Evolutionary conservation across 768 basidiomycete genomes (phyloP).

Genomic region (Collybiopsis luxurians): DNA sequence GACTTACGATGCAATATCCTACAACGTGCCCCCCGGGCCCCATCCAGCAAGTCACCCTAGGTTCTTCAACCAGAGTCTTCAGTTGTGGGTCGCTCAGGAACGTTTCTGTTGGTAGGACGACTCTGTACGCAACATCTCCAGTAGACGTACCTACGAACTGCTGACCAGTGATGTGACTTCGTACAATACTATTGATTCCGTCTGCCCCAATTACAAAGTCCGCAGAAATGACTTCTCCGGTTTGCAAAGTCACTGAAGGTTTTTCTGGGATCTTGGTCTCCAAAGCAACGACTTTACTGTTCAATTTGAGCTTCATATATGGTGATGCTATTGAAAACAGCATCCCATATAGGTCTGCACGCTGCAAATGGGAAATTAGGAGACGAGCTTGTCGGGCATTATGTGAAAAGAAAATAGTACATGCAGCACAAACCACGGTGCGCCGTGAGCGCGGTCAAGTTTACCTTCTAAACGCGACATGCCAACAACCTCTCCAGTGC

Average conservation of each 20-base stretch:
- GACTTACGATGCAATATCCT: slow-evolving; percentile 14
- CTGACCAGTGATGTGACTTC: slow-evolving; percentile 41
- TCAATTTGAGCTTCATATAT: slow-evolving; percentile 23
- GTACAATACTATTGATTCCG: slow-evolving; percentile 48
- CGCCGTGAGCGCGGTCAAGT: slow-evolving; percentile 18
- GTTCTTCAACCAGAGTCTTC: slow-evolving; percentile 12
- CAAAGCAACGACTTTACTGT: slow-evolving; percentile 23
- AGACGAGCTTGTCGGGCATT: too few relatives aligned
- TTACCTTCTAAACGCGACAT: slow-evolving; percentile 3
- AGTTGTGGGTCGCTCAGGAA: slow-evolving; percentile 16
- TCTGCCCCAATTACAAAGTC: slow-evolving; percentile 41
- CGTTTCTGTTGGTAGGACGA: slow-evolving; percentile 15
- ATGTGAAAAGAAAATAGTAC: neutral
- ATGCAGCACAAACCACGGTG: slow-evolving; percentile 41
- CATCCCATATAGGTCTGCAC: slow-evolving; percentile 37
- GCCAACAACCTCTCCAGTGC: slow-evolving; percentile 1
- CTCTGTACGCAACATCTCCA: slow-evolving; percentile 29
- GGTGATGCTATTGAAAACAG: slow-evolving; percentile 22
- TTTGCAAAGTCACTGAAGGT: slow-evolving; percentile 29
- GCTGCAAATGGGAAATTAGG: slow-evolving; percentile 31
- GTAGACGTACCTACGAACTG: slow-evolving; percentile 28
- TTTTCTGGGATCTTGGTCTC: slow-evolving; percentile 15
- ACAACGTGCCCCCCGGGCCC: slow-evolving; percentile 19
- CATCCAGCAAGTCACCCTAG: slow-evolving; percentile 20
- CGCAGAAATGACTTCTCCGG: slow-evolving; percentile 29